These are phyloP conservation scores for Ichthyophthirius multifiliis DNA, from an alignment of 169 alveolate species.

Conservation along the genomic window DNA sequence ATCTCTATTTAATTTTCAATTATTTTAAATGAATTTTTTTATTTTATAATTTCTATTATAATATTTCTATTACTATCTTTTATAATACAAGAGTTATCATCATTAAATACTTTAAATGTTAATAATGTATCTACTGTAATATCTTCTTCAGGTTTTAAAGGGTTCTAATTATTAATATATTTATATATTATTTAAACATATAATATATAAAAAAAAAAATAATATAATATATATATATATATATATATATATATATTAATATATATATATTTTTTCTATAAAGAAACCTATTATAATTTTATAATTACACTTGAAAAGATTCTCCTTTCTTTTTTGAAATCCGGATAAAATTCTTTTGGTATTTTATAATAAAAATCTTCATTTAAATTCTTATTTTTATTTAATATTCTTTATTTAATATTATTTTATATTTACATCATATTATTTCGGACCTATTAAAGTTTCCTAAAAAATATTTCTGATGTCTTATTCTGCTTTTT, in stretches of 20 bases:
- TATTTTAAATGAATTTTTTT: neutral
- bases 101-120: neutral
- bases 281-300: neutral
- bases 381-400: neutral
- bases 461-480: constrained; percentile 36
- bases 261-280: neutral
- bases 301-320: constrained; percentile 17
- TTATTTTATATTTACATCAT: neutral
- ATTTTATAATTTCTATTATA: neutral
- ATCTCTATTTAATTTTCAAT: neutral
- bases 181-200: neutral
- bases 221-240: too few species aligned
- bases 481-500: constrained; percentile 27
- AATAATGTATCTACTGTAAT: neutral
- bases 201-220: neutral
- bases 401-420: neutral
- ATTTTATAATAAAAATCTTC: constrained; percentile 19
- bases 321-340: constrained; percentile 32
- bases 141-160: neutral
- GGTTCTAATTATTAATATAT: neutral
- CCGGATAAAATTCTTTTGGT: constrained; percentile 32
- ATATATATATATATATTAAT: too few species aligned
- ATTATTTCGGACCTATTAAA: constrained; percentile 26
- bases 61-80: neutral
- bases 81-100: neutral